Conservation (phyloP, 768 basidiomycete genomes). For the Tubosaeta sp. region DNA sequence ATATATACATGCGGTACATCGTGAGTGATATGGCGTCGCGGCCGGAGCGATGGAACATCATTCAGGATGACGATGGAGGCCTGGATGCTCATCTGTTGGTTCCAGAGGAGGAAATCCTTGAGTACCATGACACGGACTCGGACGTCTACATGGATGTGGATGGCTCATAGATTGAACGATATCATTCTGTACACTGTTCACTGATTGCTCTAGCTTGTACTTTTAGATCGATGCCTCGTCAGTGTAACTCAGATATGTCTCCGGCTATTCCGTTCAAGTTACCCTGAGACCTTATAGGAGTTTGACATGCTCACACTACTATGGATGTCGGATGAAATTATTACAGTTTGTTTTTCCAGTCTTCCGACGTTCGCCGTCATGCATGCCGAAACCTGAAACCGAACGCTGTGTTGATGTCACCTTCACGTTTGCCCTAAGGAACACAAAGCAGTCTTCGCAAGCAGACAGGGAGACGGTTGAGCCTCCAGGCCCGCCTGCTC, state of each 20-base stretch:
- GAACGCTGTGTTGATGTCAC: too few species aligned
- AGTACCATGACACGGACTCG: constrained; percentile 37
- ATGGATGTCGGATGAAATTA: too few species aligned
- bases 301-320: too few species aligned
- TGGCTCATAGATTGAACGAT: constrained; percentile 9
- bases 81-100: constrained; percentile 41
- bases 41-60: constrained; percentile 42
- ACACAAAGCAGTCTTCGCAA: too few species aligned
- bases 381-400: too few species aligned
- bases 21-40: constrained; percentile 37
- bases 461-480: too few species aligned
- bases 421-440: too few species aligned
- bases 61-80: constrained; percentile 36
- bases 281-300: too few species aligned
- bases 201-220: constrained; percentile 2
- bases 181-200: not conserved
- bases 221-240: constrained; percentile 1
- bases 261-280: too few species aligned
- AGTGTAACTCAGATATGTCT: not conserved
- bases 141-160: constrained; percentile 35
- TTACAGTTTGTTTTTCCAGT: too few species aligned
- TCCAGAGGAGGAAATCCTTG: constrained; percentile 30
- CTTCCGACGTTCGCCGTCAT: too few species aligned
- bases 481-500: too few species aligned
- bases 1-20: constrained; percentile 38